These are phyloP conservation scores for Sporothrix inflata DNA, from an alignment of 2,329 filamentous ascomycete species.

Conservation along the genomic window DNA sequence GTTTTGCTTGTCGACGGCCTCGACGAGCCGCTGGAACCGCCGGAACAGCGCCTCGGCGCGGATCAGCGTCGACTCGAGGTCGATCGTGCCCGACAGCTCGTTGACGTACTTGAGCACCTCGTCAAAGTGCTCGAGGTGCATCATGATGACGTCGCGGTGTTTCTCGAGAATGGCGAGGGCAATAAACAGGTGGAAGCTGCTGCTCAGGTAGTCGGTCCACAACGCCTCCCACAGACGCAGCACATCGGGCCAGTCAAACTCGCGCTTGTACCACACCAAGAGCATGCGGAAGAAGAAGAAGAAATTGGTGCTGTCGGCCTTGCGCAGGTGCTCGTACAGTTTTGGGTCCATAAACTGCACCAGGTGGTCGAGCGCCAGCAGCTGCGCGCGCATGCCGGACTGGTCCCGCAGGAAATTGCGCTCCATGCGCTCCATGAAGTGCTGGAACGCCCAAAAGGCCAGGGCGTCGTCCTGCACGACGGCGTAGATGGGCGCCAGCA, in stretches of 20 bases:
- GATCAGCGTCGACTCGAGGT: slow-evolving; percentile 82
- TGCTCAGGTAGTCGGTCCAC: slow-evolving; percentile 90
- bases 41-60: slow-evolving; percentile 87
- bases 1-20: slow-evolving; percentile 88
- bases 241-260: slow-evolving; percentile 88
- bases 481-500: slow-evolving; percentile 93
- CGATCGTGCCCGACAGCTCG: slow-evolving; percentile 90
- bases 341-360: slow-evolving; percentile 97
- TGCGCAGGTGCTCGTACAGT: slow-evolving; percentile 86
- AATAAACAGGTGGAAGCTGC: slow-evolving; percentile 92
- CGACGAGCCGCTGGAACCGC: slow-evolving; percentile 84
- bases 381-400: slow-evolving; percentile 91
- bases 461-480: slow-evolving; percentile 96
- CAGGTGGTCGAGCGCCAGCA: slow-evolving; percentile 88
- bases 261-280: slow-evolving; percentile 97
- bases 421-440: slow-evolving; percentile 98
- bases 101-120: slow-evolving; percentile 99
- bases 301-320: slow-evolving; percentile 94
- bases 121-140: slow-evolving; percentile 90
- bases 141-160: slow-evolving; percentile 94
- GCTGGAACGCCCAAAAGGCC: slow-evolving; percentile 94
- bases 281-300: slow-evolving; percentile 99
- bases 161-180: slow-evolving; percentile 94
- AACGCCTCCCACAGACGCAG: slow-evolving; percentile 87
- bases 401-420: slow-evolving; percentile 95